These are phyloP conservation scores for Exophiala alcalophila DNA, from an alignment of 2,329 filamentous ascomycete species.

Conservation along the genomic window DNA sequence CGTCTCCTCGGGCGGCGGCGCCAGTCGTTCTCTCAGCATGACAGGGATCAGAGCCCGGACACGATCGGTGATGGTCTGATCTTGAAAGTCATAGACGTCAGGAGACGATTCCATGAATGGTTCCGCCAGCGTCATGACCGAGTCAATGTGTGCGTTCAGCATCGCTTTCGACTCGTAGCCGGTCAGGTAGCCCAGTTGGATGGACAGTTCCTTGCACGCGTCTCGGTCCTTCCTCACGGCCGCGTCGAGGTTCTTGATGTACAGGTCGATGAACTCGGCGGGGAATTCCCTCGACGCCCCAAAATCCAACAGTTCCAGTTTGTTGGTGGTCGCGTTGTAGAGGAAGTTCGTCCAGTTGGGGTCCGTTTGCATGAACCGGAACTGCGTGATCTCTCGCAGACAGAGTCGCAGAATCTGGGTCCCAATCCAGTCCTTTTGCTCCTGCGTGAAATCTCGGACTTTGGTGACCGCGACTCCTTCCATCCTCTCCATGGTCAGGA, in stretches of 20 bases:
- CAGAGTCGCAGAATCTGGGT: constrained; percentile 90
- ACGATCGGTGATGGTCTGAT: constrained; percentile 94
- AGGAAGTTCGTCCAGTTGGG: constrained; percentile 99
- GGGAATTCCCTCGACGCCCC: constrained; percentile 88
- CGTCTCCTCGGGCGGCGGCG: constrained; percentile 94
- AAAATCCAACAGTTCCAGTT: constrained; percentile 91
- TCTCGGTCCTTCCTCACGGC: constrained; percentile 68
- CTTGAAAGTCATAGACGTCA: constrained; percentile 82
- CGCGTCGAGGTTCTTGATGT: constrained; percentile 75
- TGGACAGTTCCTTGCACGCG: constrained; percentile 64
- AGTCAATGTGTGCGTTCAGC: constrained; percentile 86
- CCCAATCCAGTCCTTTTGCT: constrained; percentile 92
- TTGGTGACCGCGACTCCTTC: constrained; percentile 82
- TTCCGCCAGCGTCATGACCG: constrained; percentile 85
- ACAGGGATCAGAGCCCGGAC: constrained; percentile 84
- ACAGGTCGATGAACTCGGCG: constrained; percentile 71
- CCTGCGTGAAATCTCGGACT: constrained; percentile 69
- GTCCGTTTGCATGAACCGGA: constrained; percentile 98
- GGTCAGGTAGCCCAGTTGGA: constrained; percentile 83
- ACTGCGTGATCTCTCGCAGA: constrained; percentile 87
- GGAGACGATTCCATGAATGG: constrained; percentile 77
- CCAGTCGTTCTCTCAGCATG: constrained; percentile 85
- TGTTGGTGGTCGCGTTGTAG: constrained; percentile 69
- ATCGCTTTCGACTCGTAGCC: constrained; percentile 81
- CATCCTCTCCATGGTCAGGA: constrained; percentile 92